Percentiles rank a stretch among this genome's conserved stretches.
Conservation (phyloP, 306 rosid species). For the Cucumis sativus region DNA sequence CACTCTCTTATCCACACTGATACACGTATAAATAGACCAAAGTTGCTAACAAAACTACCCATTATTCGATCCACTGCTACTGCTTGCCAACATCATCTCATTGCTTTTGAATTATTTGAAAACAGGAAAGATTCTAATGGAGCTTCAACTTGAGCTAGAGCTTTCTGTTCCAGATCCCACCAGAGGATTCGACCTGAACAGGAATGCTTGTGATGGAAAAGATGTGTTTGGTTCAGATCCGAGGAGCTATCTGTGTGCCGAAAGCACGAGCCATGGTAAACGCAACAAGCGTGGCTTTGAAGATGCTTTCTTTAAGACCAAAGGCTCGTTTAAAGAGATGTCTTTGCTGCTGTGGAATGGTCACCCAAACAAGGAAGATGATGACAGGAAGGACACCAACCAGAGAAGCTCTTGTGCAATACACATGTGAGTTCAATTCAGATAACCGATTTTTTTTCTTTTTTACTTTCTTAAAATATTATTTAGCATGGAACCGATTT, state of each 20-base stretch:
- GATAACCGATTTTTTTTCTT: neutral
- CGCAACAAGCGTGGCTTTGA: conserved; percentile 44
- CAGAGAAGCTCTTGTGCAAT: conserved; percentile 16
- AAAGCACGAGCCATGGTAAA: conserved; percentile 14
- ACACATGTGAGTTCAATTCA: conserved; percentile 34
- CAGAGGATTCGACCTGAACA: conserved; percentile 21
- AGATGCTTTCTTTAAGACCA: conserved; percentile 32
- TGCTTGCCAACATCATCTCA: neutral
- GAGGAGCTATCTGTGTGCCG: conserved; percentile 12
- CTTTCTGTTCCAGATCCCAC: conserved; percentile 25
- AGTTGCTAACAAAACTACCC: conserved; percentile 9
- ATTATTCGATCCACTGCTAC: conserved; percentile 15
- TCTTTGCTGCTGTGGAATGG: conserved; percentile 53
- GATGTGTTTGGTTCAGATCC: conserved; percentile 6
- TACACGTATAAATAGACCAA: conserved; percentile 10
- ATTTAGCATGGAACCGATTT: neutral
- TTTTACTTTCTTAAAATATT: neutral
- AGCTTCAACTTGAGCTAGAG: conserved; percentile 46
- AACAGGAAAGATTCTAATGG: conserved; percentile 27
- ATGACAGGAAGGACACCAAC: conserved; percentile 26
- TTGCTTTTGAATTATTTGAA: conserved; percentile 11
- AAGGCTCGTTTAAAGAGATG: conserved; percentile 12
- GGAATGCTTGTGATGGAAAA: neutral
- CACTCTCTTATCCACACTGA: neutral
- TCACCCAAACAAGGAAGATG: conserved; percentile 57